Percentiles rank a stretch among this genome's conserved stretches.
Evolutionary conservation across 768 basidiomycete genomes (phyloP).

Genomic region (Russula sp.): DNA sequence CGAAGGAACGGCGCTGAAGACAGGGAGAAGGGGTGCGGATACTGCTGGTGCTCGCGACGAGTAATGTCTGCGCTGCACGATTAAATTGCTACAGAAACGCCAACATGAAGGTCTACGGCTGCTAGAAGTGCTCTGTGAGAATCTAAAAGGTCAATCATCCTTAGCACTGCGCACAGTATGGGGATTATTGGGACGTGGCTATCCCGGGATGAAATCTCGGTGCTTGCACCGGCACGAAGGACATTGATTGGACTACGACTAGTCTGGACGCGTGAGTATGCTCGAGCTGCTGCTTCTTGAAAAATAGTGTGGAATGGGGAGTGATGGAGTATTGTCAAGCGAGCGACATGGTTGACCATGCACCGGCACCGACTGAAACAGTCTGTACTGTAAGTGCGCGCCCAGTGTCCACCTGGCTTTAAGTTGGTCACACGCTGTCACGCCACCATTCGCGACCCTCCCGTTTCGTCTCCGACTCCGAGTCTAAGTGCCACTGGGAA

Average conservation of each 20-base stretch:
- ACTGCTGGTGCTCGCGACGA: constrained; percentile 6
- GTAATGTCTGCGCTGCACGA: not conserved
- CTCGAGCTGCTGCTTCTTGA: constrained; percentile 45
- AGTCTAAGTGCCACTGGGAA: not conserved
- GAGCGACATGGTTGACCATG: constrained; percentile 39
- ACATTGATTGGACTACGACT: not conserved
- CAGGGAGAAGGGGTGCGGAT: constrained; percentile 6
- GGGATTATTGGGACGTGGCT: not conserved
- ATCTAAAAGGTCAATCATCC: not conserved
- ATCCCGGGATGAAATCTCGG: not conserved
- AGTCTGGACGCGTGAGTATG: constrained; percentile 35
- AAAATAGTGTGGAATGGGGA: constrained; percentile 37
- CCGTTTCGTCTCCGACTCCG: too few species aligned
- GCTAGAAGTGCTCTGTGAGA: not conserved
- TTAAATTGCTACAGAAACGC: not conserved
- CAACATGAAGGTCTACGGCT: not conserved
- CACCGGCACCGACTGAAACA: constrained; percentile 27
- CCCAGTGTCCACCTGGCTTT: too few species aligned
- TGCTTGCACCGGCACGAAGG: not conserved
- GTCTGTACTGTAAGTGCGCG: not conserved
- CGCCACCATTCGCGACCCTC: not conserved
- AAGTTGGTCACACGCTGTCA: constrained; percentile 6
- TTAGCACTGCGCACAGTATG: constrained; percentile 1
- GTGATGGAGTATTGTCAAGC: constrained; percentile 24
- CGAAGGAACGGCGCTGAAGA: not conserved